Base-by-base conservation (phyloP, 768 basidiomycete species). In the Suillus spraguei region DNA sequence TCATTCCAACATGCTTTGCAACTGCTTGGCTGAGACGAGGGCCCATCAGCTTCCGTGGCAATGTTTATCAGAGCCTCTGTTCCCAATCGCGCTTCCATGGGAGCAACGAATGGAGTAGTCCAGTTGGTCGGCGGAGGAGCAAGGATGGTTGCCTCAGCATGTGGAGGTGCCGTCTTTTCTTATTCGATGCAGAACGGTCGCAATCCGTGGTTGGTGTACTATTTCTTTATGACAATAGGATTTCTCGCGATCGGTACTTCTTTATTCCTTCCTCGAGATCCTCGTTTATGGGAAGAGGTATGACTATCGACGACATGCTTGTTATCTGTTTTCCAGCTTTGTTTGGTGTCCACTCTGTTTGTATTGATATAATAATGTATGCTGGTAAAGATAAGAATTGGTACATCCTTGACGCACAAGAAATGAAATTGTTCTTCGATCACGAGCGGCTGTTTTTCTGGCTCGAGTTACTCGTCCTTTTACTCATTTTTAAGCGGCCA, bases 111-210 rank as follows among this genome's bases (percentile, higher is more conserved):
- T n/a, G n/a, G n/a, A n/a, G n/a, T n/a, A n/a, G n/a, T n/a, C n/a
- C n/a, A n/a, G n/a, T n/a, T n/a, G n/a, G n/a, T n/a, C n/a, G n/a
- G n/a, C n/a, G n/a, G n/a, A n/a, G n/a, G n/a, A 47, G 46, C n/a
- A n/a, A n/a, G n/a, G n/a, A n/a, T n/a, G n/a, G 14, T 47, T 22
- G 22, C 46, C 13, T 22, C 46, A 24, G 22, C 2, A 14, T 47
- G 22, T 24, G 22, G 22, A 14, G 28, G 6, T 22, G 46, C 28
- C 28, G 13, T 22, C 13, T 47, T 47, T 22, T 47, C 46, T 47
- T 47, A 24, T 24, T 47, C 46, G 46, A 47, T 47, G 46, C 46
- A 47, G 46, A 22, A 47, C 22, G 46, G 46, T 47, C 46, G 46
- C 14, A 22, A 47, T 47, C 22, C 22, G 2, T 47, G 46, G 46